Evolutionary conservation across 2,329 filamentous ascomycete species (phyloP).

Genomic region (Didymella pinodella): DNA sequence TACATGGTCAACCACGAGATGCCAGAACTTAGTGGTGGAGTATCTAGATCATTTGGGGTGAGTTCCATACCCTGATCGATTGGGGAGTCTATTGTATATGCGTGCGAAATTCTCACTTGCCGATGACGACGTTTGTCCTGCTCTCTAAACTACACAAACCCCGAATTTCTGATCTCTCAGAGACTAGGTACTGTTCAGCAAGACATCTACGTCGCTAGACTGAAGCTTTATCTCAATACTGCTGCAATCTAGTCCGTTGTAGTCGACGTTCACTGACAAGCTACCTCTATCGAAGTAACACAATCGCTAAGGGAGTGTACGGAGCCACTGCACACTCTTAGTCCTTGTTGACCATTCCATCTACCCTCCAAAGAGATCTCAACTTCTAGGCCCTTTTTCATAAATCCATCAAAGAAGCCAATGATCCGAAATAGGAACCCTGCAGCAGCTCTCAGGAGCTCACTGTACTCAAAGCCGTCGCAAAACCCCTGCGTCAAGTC

Average conservation of each 20-base stretch:
- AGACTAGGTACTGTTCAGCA: not conserved
- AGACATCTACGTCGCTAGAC: not conserved
- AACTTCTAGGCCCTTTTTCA: not conserved
- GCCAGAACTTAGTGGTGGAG: not conserved
- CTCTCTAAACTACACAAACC: not conserved
- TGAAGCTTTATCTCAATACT: not conserved
- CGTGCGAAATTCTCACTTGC: not conserved
- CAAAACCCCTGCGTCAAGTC: slow-evolving; percentile 4
- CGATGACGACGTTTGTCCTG: not conserved
- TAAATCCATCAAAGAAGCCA: not conserved
- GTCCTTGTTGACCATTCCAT: slow-evolving; percentile 1
- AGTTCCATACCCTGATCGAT: not conserved
- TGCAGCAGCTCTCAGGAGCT: not conserved
- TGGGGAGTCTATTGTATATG: not conserved
- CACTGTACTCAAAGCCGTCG: not conserved
- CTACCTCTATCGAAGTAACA: not conserved
- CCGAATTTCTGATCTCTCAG: not conserved
- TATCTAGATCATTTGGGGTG: not conserved
- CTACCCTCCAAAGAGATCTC: not conserved
- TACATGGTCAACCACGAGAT: not conserved
- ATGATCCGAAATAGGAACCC: slow-evolving; percentile 1
- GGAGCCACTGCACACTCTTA: not conserved
- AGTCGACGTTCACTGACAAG: not conserved
- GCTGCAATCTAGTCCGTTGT: not conserved
- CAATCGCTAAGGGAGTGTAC: not conserved